These are phyloP conservation scores for Penicillium sp. DNA, from an alignment of 2,329 filamentous ascomycete species.

Conservation along the genomic window DNA sequence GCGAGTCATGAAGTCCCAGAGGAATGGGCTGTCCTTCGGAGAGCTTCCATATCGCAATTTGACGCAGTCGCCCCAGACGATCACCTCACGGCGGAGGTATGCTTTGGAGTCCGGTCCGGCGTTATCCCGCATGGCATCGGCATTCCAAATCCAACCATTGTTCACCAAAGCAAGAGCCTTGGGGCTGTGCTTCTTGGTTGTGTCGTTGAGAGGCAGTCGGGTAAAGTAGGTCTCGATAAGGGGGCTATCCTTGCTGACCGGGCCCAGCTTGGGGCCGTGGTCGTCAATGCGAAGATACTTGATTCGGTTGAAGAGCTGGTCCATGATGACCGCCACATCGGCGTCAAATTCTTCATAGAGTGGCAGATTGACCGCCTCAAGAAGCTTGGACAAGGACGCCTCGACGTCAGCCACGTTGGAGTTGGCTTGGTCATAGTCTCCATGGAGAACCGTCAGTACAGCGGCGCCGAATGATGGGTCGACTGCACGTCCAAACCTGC, in stretches of 20 bases:
- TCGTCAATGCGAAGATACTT: conserved; percentile 94
- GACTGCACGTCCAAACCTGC: conserved; percentile 67
- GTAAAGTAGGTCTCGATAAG: conserved; percentile 96
- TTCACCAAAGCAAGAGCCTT: conserved; percentile 80
- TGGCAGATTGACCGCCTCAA: conserved; percentile 79
- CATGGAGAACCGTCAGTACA: conserved; percentile 62
- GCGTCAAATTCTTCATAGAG: conserved; percentile 89
- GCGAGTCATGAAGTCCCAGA: conserved; percentile 93
- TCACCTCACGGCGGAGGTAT: conserved; percentile 94
- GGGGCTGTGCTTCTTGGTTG: conserved; percentile 68
- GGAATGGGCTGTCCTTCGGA: conserved; percentile 79
- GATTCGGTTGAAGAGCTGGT: conserved; percentile 88
- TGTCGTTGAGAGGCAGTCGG: conserved; percentile 70
- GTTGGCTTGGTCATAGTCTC: conserved; percentile 56
- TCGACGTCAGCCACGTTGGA: conserved; percentile 44
- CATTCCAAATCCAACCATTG: conserved; percentile 98
- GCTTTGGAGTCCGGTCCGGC: conserved; percentile 82
- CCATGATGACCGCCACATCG: conserved; percentile 74
- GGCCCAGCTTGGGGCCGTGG: conserved; percentile 78
- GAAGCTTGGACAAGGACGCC: conserved; percentile 52
- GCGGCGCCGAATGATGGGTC: conserved; percentile 66
- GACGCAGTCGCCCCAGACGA: conserved; percentile 97
- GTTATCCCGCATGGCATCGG: conserved; percentile 89
- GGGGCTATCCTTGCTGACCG: conserved; percentile 69
- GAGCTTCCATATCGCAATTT: conserved; percentile 84